Evolutionary conservation across 169 alveolate genomes (phyloP).

Genomic region (Eimeria tenella): DNA sequence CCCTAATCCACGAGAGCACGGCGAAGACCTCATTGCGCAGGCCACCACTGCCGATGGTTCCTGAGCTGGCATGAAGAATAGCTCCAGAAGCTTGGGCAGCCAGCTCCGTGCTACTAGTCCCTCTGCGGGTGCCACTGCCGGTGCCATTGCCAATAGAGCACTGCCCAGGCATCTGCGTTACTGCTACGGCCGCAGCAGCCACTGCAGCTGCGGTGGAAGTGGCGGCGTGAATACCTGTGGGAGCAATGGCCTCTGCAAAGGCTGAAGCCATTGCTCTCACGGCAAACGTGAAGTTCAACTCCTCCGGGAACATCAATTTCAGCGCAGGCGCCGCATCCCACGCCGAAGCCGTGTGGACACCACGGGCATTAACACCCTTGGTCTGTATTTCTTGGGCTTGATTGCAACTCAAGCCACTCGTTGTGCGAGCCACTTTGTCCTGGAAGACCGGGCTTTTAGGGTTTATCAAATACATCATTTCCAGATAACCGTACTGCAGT

Average conservation of each 20-base stretch:
- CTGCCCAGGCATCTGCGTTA: background rate
- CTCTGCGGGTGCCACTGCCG: slow-evolving; percentile 31
- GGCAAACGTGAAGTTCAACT: slow-evolving; percentile 57
- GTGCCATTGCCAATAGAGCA: background rate
- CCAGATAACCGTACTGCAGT: slow-evolving; percentile 46
- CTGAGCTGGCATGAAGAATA: slow-evolving; percentile 48
- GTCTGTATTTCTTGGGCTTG: slow-evolving; percentile 30
- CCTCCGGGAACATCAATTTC: slow-evolving; percentile 16
- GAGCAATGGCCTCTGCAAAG: slow-evolving; percentile 58
- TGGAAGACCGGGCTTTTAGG: slow-evolving; percentile 43
- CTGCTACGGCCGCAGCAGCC: slow-evolving; percentile 53
- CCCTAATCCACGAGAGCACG: slow-evolving; percentile 62
- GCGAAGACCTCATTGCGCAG: slow-evolving; percentile 53
- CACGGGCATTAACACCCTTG: slow-evolving; percentile 11
- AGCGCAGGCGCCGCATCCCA: slow-evolving; percentile 61
- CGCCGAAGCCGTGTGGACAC: slow-evolving; percentile 40
- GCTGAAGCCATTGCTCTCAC: slow-evolving; percentile 58
- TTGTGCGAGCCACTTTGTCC: slow-evolving; percentile 50
- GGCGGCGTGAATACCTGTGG: slow-evolving; percentile 43
- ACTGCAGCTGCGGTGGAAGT: slow-evolving; percentile 72
- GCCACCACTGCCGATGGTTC: slow-evolving; percentile 63
- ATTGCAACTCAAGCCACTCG: slow-evolving; percentile 61
- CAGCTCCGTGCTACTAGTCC: slow-evolving; percentile 61
- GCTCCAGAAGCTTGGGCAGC: slow-evolving; percentile 69
- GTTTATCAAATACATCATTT: slow-evolving; percentile 27